Evolutionary conservation across 306 rosid species (phyloP).

Genomic region (Fragaria iinumae): DNA sequence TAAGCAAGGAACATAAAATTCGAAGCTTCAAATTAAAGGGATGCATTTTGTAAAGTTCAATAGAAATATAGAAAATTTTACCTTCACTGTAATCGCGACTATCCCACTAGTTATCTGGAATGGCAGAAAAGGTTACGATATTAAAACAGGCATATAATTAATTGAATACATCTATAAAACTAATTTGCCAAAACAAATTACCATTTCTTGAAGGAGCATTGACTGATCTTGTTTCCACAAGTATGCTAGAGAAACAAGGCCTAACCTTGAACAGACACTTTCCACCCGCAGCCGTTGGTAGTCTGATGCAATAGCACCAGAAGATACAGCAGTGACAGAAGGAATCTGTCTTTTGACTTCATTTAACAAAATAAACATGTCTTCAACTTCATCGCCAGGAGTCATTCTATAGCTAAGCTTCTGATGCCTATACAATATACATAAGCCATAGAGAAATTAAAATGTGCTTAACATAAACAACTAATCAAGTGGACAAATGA

Average conservation of each 20-base stretch:
- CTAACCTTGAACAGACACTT: slow-evolving; percentile 97
- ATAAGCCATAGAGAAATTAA: slow-evolving; percentile 26
- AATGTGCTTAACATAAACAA: slow-evolving; percentile 9
- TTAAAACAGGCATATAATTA: slow-evolving; percentile 7
- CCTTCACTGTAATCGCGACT: slow-evolving; percentile 87
- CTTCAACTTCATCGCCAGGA: slow-evolving; percentile 96
- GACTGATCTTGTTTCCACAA: slow-evolving; percentile 98
- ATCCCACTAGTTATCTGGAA: slow-evolving; percentile 81
- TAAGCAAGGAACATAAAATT: background rate
- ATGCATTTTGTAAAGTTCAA: background rate
- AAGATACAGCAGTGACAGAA: slow-evolving; percentile 71
- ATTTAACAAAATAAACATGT: slow-evolving; percentile 73
- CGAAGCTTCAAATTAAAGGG: background rate
- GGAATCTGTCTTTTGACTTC: slow-evolving; percentile 91
- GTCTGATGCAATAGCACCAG: slow-evolving; percentile 99
- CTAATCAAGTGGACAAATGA: background rate
- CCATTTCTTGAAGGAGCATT: slow-evolving; percentile 91
- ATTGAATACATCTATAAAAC: slow-evolving; percentile 16
- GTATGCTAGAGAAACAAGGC: slow-evolving; percentile 95
- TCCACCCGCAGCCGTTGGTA: slow-evolving; percentile 97
- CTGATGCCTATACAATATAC: slow-evolving; percentile 52
- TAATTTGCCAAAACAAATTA: slow-evolving; percentile 40
- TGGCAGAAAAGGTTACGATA: background rate
- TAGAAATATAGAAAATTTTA: slow-evolving; percentile 23
- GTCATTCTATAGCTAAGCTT: slow-evolving; percentile 83